Percentiles rank a stretch among this genome's conserved stretches.
phyloP scores from a whole-genome alignment of 352 stramenopile genomes.

The Pseudoperonospora humuli region DNA sequence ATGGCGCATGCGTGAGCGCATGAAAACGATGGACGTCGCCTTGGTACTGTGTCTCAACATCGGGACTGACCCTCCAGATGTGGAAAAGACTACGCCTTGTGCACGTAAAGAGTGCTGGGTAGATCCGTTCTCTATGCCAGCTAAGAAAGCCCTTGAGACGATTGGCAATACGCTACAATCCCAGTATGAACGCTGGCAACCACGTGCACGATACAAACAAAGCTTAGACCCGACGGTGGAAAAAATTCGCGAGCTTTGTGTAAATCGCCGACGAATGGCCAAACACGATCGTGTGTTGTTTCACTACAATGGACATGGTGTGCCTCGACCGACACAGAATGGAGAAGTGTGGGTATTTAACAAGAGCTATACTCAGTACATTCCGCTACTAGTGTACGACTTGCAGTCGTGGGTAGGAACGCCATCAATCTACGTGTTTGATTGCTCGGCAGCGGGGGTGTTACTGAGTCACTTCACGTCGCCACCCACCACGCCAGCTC shows the following conservation, averaged over 20 bases:
- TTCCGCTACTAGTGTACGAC: slow-evolving; percentile 95
- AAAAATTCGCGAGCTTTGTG: slow-evolving; percentile 91
- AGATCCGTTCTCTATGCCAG: slow-evolving; percentile 91
- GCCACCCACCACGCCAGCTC: slow-evolving; percentile 13
- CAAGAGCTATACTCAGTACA: slow-evolving; percentile 99
- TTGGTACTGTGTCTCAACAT: slow-evolving; percentile 98
- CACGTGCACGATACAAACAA: slow-evolving; percentile 89
- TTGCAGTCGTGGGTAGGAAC: slow-evolving; percentile 91
- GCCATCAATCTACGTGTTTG: slow-evolving; percentile 95
- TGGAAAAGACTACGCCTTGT: slow-evolving; percentile 94
- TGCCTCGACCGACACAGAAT: slow-evolving; percentile 94
- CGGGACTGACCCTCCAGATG: slow-evolving; percentile 95
- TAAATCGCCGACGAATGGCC: slow-evolving; percentile 87
- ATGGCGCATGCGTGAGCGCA: slow-evolving; percentile 82
- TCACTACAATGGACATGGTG: slow-evolving; percentile 99
- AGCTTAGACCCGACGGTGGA: slow-evolving; percentile 96
- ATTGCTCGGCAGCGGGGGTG: slow-evolving; percentile 95
- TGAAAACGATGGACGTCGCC: slow-evolving; percentile 91
- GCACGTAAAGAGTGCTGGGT: slow-evolving; percentile 98
- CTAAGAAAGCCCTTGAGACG: slow-evolving; percentile 92
- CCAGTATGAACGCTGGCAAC: slow-evolving; percentile 96
- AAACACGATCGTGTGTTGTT: slow-evolving; percentile 94
- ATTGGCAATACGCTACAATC: slow-evolving; percentile 93
- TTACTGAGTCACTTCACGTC: slow-evolving; percentile 91
- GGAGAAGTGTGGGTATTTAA: slow-evolving; percentile 99